Conservation (phyloP, 148 eudicot genomes). For the Rhododendron kiyosumense region DNA sequence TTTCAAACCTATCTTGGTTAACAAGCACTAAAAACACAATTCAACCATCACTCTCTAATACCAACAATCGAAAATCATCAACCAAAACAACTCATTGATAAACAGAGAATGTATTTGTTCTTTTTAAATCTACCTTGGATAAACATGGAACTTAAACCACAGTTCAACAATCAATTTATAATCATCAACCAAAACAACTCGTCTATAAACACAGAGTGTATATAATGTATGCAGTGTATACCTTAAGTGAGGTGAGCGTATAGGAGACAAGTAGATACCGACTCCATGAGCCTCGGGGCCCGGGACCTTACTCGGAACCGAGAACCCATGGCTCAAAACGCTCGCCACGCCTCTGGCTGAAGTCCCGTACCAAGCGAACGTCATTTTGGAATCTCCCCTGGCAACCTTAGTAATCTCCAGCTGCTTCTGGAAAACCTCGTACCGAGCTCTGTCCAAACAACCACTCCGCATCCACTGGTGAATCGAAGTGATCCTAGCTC, state of each 20-base stretch:
- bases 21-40: not conserved
- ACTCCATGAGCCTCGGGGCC: slow-evolving; percentile 34
- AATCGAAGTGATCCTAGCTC: slow-evolving; percentile 38
- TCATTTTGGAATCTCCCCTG: slow-evolving; percentile 37
- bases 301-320: slow-evolving; percentile 19
- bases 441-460: slow-evolving; percentile 33
- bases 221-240: not conserved
- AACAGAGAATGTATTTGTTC: not conserved
- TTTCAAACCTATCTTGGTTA: not conserved
- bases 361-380: slow-evolving; percentile 53
- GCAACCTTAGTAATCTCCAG: slow-evolving; percentile 30
- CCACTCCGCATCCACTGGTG: slow-evolving; percentile 31
- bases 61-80: not conserved
- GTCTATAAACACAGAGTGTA: not conserved
- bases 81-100: not conserved
- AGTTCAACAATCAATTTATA: slow-evolving; percentile 4
- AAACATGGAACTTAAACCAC: not conserved
- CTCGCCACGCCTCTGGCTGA: slow-evolving; percentile 32
- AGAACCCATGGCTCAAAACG: slow-evolving; percentile 45
- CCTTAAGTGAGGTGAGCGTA: slow-evolving; percentile 37
- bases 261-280: slow-evolving; percentile 56
- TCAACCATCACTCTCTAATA: slow-evolving; percentile 4
- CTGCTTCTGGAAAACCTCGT: slow-evolving; percentile 37
- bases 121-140: slow-evolving; percentile 1
- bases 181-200: not conserved